phyloP scores from a whole-genome alignment of 129 eudicot genomes.

The carrot (Daucus carota) region DNA sequence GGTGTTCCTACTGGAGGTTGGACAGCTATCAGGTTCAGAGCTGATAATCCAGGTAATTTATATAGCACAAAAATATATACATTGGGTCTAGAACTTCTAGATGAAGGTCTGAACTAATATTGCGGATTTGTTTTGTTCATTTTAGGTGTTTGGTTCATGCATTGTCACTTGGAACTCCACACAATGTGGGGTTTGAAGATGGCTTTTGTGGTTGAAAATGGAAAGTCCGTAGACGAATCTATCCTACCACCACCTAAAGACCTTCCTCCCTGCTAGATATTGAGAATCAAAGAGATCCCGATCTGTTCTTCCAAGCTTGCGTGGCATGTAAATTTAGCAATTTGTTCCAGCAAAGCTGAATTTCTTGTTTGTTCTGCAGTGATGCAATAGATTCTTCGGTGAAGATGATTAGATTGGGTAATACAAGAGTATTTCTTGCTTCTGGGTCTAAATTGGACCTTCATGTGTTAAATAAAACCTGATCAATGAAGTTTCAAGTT shows the following conservation, averaged over 20 bases:
- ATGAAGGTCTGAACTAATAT: not conserved
- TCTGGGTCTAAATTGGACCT: conserved; percentile 7
- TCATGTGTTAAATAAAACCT: not conserved
- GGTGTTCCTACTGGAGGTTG: not conserved
- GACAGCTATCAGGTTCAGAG: not conserved
- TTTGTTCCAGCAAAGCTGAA: not conserved
- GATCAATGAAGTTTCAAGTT: not conserved
- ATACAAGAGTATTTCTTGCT: not conserved
- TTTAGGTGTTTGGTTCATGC: not conserved
- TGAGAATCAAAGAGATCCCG: not conserved
- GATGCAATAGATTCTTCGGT: not conserved
- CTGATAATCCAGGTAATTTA: not conserved
- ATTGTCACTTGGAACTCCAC: not conserved
- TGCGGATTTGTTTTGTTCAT: not conserved
- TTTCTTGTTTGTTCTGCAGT: not conserved
- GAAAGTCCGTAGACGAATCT: not conserved
- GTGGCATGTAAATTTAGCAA: not conserved
- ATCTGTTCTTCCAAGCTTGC: not conserved
- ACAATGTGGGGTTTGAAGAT: not conserved
- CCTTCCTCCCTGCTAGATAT: conserved; percentile 3
- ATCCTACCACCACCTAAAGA: not conserved
- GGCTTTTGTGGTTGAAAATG: conserved; percentile 1
- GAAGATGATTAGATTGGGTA: not conserved
- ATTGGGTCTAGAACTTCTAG: not conserved
- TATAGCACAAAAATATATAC: not conserved